These are phyloP conservation scores for Zygosaccharomyces kombuchaensis DNA, from an alignment of 805 yeast species.

Conservation along the genomic window DNA sequence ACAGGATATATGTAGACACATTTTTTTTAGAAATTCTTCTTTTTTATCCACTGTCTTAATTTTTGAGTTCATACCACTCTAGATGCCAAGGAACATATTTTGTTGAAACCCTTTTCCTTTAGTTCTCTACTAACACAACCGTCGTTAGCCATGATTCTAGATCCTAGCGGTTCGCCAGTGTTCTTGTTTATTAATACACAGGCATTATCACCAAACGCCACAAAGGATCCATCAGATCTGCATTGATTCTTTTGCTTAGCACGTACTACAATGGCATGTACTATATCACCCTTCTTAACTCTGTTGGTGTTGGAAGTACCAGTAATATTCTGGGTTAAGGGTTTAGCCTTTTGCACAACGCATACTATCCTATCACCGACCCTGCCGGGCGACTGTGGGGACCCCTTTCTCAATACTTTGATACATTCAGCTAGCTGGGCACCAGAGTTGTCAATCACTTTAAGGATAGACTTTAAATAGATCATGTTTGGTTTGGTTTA, in stretches of 20 bases:
- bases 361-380: constrained; percentile 93
- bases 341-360: constrained; percentile 87
- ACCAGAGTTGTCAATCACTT: constrained; percentile 93
- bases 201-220: constrained; percentile 93
- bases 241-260: constrained; percentile 68
- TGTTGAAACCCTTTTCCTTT: constrained; percentile 74
- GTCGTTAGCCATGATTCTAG: constrained; percentile 58
- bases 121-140: constrained; percentile 86
- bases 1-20: constrained; percentile 5
- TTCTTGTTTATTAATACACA: constrained; percentile 91
- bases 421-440: constrained; percentile 94
- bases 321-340: constrained; percentile 62
- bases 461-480: constrained; percentile 79
- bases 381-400: constrained; percentile 74
- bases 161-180: constrained; percentile 85
- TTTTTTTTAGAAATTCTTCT: neutral
- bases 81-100: constrained; percentile 88
- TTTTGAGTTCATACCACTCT: constrained; percentile 51
- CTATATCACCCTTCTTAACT: constrained; percentile 92
- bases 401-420: constrained; percentile 80
- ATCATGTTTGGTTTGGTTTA: constrained; percentile 50
- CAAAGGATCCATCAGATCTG: constrained; percentile 81
- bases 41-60: neutral
- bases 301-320: constrained; percentile 72
- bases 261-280: constrained; percentile 92